A percentile compares a stretch with the other conserved stretches of the same genome.
phyloP scores from a whole-genome alignment of 495 filamentous ascomycete genomes.

The Glutinoglossum americanum region DNA sequence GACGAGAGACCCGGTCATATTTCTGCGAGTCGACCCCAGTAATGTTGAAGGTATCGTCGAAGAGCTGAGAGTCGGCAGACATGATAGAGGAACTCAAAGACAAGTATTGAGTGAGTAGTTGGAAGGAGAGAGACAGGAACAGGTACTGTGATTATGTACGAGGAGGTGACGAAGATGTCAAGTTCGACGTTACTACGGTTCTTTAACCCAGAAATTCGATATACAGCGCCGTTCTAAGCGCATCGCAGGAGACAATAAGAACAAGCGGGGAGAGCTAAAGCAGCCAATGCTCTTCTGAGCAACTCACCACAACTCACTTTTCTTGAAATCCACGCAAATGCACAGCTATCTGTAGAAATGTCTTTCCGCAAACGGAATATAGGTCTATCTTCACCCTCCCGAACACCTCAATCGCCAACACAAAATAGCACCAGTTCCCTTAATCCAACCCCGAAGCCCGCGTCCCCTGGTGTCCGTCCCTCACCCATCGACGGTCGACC shows the following conservation, averaged over 20 bases:
- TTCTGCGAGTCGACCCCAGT: conserved; percentile 55
- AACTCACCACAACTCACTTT: too few species aligned
- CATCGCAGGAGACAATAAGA: too few species aligned
- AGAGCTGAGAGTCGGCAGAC: conserved; percentile 54
- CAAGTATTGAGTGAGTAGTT: too few species aligned
- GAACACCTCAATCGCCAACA: neutral
- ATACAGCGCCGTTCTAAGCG: neutral
- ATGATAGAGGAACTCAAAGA: too few species aligned
- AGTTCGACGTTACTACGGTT: too few species aligned
- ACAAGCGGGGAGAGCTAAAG: too few species aligned
- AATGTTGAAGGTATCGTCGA: conserved; percentile 79
- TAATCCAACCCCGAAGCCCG: conserved; percentile 11
- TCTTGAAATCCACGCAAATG: neutral
- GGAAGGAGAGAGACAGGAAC: too few species aligned
- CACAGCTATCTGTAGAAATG: conserved; percentile 24
- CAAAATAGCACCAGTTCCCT: neutral
- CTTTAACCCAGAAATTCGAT: too few species aligned
- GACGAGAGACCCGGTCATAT: conserved; percentile 84
- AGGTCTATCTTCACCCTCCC: conserved; percentile 26
- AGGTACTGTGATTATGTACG: too few species aligned
- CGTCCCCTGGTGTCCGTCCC: conserved; percentile 49
- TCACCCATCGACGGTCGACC: conserved; percentile 75
- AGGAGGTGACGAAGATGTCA: too few species aligned
- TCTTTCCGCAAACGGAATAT: conserved; percentile 81
- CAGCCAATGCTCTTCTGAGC: too few species aligned